Percentiles rank a stretch among this genome's conserved stretches.
phyloP scores from a whole-genome alignment of 169 alveolate species.

The Plasmodium vinckei region DNA sequence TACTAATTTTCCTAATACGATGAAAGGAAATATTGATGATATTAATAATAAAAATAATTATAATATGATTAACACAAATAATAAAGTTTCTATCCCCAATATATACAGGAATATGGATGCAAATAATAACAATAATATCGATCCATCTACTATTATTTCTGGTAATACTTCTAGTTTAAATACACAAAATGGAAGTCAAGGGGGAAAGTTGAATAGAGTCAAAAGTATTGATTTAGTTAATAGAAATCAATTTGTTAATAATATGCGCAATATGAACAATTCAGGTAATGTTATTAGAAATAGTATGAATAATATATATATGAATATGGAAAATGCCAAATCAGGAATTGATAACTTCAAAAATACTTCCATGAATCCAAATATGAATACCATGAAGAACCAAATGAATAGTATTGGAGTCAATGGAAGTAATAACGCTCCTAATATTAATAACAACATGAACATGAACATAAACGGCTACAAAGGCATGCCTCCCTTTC shows the following conservation, averaged over 20 bases:
- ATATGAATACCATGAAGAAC: too few relatives aligned
- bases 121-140: neutral
- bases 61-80: constrained; percentile 2
- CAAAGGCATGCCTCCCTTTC: neutral
- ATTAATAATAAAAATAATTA: neutral
- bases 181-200: too few relatives aligned
- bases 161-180: too few relatives aligned
- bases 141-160: too few relatives aligned
- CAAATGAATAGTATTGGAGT: neutral
- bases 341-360: neutral
- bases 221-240: neutral
- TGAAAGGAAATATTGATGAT: constrained; percentile 19
- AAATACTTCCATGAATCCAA: neutral
- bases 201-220: too few relatives aligned
- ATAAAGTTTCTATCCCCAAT: neutral
- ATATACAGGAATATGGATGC: neutral
- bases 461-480: neutral
- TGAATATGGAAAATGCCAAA: constrained; percentile 4
- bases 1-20: neutral
- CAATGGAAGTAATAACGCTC: neutral
- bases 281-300: neutral
- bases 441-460: neutral
- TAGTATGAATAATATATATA: neutral
- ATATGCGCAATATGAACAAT: neutral
- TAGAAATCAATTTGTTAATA: neutral